A percentile compares a stretch with the other conserved stretches of the same genome.
These are phyloP conservation scores for Ogataea trehaloabstinens DNA, from an alignment of 805 yeast species.

Conservation along the genomic window DNA sequence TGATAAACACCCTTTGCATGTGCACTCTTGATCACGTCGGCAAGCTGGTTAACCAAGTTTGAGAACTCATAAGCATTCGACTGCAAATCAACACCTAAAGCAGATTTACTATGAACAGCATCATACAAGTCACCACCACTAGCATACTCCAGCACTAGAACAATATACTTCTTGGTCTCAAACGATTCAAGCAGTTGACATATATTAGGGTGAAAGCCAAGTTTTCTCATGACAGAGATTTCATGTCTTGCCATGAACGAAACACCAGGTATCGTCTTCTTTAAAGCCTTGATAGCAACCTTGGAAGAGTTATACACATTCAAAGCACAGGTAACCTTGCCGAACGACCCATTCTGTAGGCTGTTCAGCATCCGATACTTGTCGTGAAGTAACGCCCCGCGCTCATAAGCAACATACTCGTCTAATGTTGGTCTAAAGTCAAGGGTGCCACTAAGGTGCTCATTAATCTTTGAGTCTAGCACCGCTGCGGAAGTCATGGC, in stretches of 20 bases:
- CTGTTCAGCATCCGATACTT: conserved; percentile 42
- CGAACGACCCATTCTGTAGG: conserved; percentile 61
- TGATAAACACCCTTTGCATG: conserved; percentile 63
- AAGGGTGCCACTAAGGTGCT: conserved; percentile 15
- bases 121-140: conserved; percentile 69
- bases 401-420: conserved; percentile 41
- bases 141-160: conserved; percentile 65
- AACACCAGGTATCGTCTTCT: conserved; percentile 41
- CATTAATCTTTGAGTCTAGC: conserved; percentile 14
- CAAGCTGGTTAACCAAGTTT: conserved; percentile 46
- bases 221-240: conserved; percentile 39
- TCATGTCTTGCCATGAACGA: conserved; percentile 53
- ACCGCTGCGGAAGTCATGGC: conserved; percentile 18
- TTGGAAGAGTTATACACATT: conserved; percentile 32
- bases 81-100: conserved; percentile 26
- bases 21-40: conserved; percentile 49
- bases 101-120: conserved; percentile 36
- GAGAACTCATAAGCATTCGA: conserved; percentile 22
- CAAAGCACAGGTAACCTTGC: conserved; percentile 54
- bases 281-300: conserved; percentile 58
- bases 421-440: conserved; percentile 33
- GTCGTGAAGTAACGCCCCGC: conserved; percentile 34
- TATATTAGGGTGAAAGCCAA: conserved; percentile 50
- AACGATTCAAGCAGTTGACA: conserved; percentile 58
- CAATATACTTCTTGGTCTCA: conserved; percentile 49